These are phyloP conservation scores for Thecaphora thlaspeos DNA, from an alignment of 1,284 basidiomycete genomes.

Conservation along the genomic window DNA sequence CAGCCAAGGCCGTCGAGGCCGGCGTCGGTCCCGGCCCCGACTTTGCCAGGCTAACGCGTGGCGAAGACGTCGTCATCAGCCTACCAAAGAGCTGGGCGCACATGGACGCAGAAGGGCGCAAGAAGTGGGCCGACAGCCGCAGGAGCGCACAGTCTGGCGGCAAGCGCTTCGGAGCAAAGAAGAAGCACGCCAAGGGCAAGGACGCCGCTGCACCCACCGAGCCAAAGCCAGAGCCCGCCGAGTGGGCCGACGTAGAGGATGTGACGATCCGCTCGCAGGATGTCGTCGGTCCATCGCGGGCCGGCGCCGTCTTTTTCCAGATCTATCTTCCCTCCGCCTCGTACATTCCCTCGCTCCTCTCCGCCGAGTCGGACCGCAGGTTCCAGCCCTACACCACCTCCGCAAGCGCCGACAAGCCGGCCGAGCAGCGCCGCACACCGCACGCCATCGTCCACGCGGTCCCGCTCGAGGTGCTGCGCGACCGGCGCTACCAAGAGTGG, in stretches of 20 bases:
- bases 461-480: conserved; percentile 61
- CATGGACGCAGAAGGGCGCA: conserved; percentile 19
- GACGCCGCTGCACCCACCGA: not conserved
- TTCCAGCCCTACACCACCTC: conserved; percentile 59
- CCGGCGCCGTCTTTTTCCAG: conserved; percentile 63
- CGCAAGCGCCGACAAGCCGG: conserved; percentile 25
- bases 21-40: conserved; percentile 68
- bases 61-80: conserved; percentile 60
- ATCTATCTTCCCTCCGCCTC: conserved; percentile 67
- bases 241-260: conserved; percentile 20
- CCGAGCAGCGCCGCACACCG: conserved; percentile 62
- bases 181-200: conserved; percentile 21
- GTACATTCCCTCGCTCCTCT: conserved; percentile 67
- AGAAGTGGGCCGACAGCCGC: conserved; percentile 59
- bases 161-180: conserved; percentile 57
- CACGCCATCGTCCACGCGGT: conserved; percentile 48
- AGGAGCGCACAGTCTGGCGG: conserved; percentile 46
- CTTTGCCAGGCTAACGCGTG: conserved; percentile 59
- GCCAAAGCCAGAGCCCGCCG: conserved; percentile 61
- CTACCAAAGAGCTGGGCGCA: conserved; percentile 43
- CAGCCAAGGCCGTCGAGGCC: conserved; percentile 66
- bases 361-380: conserved; percentile 60
- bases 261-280: conserved; percentile 29
- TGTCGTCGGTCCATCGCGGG: conserved; percentile 66
- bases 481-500: conserved; percentile 71